Percentiles rank a stretch among this genome's conserved stretches.
Evolutionary conservation across 169 alveolate genomes (phyloP).

Genomic region (Cryptosporidium sp.): DNA sequence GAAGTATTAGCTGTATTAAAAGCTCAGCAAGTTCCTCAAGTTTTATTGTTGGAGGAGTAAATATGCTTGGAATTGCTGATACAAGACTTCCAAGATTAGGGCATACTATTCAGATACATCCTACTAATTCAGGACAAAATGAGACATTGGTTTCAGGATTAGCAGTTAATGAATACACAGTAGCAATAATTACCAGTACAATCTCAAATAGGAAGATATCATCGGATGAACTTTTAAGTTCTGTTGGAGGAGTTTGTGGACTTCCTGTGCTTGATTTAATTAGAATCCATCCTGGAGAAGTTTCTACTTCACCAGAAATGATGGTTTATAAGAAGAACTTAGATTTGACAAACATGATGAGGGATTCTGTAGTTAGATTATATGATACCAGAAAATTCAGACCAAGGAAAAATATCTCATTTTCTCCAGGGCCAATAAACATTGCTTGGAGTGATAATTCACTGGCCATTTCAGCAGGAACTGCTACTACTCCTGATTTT

Average conservation of each 20-base stretch:
- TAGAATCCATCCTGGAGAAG: conserved; percentile 69
- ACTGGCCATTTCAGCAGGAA: conserved; percentile 26
- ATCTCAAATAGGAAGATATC: conserved; percentile 25
- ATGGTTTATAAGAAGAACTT: conserved; percentile 48
- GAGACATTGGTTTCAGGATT: conserved; percentile 52
- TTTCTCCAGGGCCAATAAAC: conserved; percentile 65
- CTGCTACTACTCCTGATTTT: conserved; percentile 26
- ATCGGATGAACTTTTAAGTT: conserved; percentile 27
- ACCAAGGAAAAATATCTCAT: conserved; percentile 62
- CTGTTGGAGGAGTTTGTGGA: conserved; percentile 65
- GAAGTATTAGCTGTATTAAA: conserved; percentile 48
- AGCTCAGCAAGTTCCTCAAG: conserved; percentile 35
- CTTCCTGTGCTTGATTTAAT: conserved; percentile 55
- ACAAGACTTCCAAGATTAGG: conserved; percentile 57
- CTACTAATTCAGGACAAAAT: conserved; percentile 1
- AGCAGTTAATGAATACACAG: conserved; percentile 61
- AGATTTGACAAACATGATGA: conserved; percentile 41
- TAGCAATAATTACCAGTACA: conserved; percentile 49
- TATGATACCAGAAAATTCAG: conserved; percentile 58
- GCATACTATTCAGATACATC: conserved; percentile 37
- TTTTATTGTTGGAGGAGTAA: conserved; percentile 61
- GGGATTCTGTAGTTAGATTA: conserved; percentile 57
- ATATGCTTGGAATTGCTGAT: conserved; percentile 67
- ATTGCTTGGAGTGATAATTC: conserved; percentile 67
- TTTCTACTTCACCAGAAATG: conserved; percentile 66